These are phyloP conservation scores for Apophysomyces variabilis DNA, from an alignment of 371 early-diverging fungal genomes.

Conservation along the genomic window DNA sequence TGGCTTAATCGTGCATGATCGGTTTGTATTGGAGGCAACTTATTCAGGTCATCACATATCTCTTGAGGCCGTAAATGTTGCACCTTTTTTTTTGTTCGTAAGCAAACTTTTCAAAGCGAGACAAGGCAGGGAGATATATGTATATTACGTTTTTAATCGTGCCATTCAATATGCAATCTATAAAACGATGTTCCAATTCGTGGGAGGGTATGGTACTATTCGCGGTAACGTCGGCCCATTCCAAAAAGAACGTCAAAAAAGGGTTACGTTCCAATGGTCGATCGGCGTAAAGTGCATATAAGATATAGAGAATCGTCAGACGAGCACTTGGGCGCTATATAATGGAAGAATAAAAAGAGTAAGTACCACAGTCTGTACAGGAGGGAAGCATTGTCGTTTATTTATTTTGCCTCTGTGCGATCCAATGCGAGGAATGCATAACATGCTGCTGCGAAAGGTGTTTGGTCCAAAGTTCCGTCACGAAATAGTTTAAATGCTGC, in stretches of 20 bases:
- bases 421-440: constrained; percentile 22
- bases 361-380: constrained; percentile 2
- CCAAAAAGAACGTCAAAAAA: constrained; percentile 50
- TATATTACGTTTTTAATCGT: constrained; percentile 28
- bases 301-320: constrained; percentile 40
- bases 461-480: constrained; percentile 13
- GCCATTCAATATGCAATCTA: constrained; percentile 44
- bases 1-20: constrained; percentile 12
- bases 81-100: neutral
- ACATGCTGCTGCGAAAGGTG: constrained; percentile 22
- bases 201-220: neutral
- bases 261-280: constrained; percentile 41
- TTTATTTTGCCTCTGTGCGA: constrained; percentile 18
- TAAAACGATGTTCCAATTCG: constrained; percentile 38
- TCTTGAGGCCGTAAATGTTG: constrained; percentile 22
- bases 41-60: constrained; percentile 23
- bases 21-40: constrained; percentile 17
- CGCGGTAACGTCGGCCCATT: constrained; percentile 24
- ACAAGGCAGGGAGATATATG: neutral
- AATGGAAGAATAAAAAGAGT: neutral
- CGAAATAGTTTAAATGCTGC: constrained; percentile 17
- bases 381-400: constrained; percentile 17
- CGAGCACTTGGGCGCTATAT: constrained; percentile 26
- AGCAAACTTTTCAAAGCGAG: neutral
- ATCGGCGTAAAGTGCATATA: constrained; percentile 40